Percentiles rank a stretch among this genome's conserved stretches.
Conservation (phyloP, 2,329 filamentous ascomycete genomes). For the Colletotrichum nymphaeae region DNA sequence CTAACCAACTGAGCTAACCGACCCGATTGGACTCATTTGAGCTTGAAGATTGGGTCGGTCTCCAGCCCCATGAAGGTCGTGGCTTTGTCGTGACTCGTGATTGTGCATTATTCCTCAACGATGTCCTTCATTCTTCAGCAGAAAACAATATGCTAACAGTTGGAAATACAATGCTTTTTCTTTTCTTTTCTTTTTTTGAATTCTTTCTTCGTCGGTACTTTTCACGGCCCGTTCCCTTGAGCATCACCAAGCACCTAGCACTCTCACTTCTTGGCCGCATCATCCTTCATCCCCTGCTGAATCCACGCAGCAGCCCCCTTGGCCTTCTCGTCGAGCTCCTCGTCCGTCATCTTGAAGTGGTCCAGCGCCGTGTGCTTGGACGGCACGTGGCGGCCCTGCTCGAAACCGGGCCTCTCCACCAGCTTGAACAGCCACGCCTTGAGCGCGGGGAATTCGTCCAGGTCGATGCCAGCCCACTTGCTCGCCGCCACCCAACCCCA, state of each 20-base stretch:
- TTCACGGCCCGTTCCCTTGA: neutral
- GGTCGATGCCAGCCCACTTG: slow-evolving; percentile 61
- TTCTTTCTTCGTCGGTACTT: neutral
- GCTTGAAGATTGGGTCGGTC: fast-evolving
- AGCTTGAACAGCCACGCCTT: slow-evolving; percentile 83
- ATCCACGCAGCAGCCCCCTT: slow-evolving; percentile 68
- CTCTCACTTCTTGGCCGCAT: slow-evolving; percentile 60
- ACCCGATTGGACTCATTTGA: neutral
- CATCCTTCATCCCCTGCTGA: slow-evolving; percentile 75
- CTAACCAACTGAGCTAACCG: slow-evolving; percentile 37
- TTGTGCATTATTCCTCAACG: too few species aligned
- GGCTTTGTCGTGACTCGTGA: too few species aligned
- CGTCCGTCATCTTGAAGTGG: slow-evolving; percentile 54
- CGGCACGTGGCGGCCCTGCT: slow-evolving; percentile 82
- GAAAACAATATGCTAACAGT: too few species aligned
- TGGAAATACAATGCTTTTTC: neutral
- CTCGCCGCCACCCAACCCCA: slow-evolving; percentile 79
- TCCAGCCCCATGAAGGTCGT: neutral
- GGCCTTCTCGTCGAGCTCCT: slow-evolving; percentile 68
- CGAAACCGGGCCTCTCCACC: slow-evolving; percentile 74
- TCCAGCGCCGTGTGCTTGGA: slow-evolving; percentile 71
- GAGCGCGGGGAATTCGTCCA: slow-evolving; percentile 80
- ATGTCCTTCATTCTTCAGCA: too few species aligned
- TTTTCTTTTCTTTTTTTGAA: neutral
- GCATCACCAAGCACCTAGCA: too few species aligned